phyloP scores from a whole-genome alignment of 2,329 filamentous ascomycete genomes.

The Hypoxylon sp. region DNA sequence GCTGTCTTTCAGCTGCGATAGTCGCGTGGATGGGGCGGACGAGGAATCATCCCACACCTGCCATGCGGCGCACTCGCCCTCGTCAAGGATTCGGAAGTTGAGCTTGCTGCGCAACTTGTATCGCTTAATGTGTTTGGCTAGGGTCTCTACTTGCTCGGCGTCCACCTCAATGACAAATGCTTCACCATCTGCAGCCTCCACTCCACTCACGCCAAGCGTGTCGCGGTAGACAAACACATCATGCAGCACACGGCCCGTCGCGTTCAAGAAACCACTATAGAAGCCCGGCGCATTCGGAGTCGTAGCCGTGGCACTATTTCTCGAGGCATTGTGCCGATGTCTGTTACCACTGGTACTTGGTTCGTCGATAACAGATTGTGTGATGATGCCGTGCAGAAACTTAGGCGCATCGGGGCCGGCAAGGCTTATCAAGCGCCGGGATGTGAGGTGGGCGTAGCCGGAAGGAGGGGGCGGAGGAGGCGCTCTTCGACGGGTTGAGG shows the following conservation, averaged over 20 bases:
- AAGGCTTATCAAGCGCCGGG: constrained; percentile 83
- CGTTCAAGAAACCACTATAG: constrained; percentile 89
- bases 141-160: constrained; percentile 70
- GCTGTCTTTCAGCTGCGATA: constrained; percentile 21
- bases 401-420: constrained; percentile 83
- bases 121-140: constrained; percentile 82
- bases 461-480: constrained; percentile 61
- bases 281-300: constrained; percentile 61
- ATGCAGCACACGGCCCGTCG: constrained; percentile 85
- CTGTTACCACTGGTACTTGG: constrained; percentile 43
- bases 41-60: constrained; percentile 75
- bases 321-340: constrained; percentile 32
- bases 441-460: constrained; percentile 72
- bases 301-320: neutral
- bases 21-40: constrained; percentile 10
- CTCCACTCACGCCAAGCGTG: constrained; percentile 51
- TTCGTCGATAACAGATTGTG: constrained; percentile 74
- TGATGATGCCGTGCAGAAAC: constrained; percentile 91
- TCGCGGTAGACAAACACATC: constrained; percentile 91
- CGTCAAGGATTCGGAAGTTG: constrained; percentile 74
- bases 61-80: constrained; percentile 78
- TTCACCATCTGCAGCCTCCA: constrained; percentile 47
- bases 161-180: constrained; percentile 89
- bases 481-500: neutral
- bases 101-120: constrained; percentile 91